Evolutionary conservation across 2,329 filamentous ascomycete genomes (phyloP), one percentile per base, ranked within the genome.

Genomic region (Blumeria graminis): DNA sequence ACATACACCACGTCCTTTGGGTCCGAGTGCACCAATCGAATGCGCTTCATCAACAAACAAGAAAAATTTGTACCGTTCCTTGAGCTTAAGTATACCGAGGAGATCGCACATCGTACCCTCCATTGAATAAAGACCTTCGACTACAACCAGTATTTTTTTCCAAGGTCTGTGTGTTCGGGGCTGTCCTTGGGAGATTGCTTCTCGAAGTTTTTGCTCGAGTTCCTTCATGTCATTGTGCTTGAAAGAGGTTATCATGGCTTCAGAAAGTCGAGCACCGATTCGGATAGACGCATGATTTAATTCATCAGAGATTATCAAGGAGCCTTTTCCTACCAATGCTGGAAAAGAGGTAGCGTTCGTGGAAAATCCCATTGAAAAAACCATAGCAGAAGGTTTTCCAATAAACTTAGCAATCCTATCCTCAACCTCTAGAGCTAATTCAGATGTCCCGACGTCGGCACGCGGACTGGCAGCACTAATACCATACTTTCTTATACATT

Each of bases 61-160:
- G 66, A 87, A 78, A 72, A 94, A 98, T 74, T 94, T 96, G 80
- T 98, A 98, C 70, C 86, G 88, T 68, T 82, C 82, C 78, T 94
- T 95, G 61, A 98, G 76, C 55, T 76, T 77, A 58, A 98, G 71
- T 55, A 98, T 74, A 59, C 86, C 86, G 1, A 92, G 92, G n/a
- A 98, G 77, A 68, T 98, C 92, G 70, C 86, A 92, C 86, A 98
- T 94, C 62, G 89, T 95, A 53, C 92, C 92, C 72, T 98, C 92
- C 92, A 98, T 98, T 0, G 90, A 96, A 75, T 98, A 98, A 18
- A 98, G 77, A 63, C 92, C 92, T 69, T 98, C 92, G 39, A 98
- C 86, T 39, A 90, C 89, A 48, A 98, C 86, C 55, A 98, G 70
- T 59, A 98, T 96, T 79, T 96, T 98, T 76, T 94, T 95, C 92